phyloP scores from a whole-genome alignment of 2,329 filamentous ascomycete species.

The Neurospora sp. region DNA sequence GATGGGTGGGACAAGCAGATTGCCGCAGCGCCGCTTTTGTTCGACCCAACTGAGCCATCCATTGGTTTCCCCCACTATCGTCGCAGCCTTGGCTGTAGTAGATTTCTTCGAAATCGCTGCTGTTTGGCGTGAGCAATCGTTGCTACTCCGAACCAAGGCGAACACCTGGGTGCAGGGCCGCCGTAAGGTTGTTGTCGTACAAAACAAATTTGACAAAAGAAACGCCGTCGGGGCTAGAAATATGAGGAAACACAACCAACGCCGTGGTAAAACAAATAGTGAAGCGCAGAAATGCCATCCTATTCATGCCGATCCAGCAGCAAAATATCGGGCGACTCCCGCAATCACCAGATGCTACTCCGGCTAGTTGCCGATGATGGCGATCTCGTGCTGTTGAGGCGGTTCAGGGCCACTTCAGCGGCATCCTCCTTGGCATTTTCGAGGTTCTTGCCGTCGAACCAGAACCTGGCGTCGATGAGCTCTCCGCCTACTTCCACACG shows the following conservation, averaged over 20 bases:
- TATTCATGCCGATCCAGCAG: neutral
- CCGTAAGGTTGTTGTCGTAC: neutral
- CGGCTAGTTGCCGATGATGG: slow-evolving; percentile 31
- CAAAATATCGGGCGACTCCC: neutral
- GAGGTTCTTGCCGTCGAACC: slow-evolving; percentile 83
- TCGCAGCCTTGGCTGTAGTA: neutral
- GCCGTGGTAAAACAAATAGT: neutral
- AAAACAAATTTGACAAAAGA: neutral
- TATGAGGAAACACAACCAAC: neutral
- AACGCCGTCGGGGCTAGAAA: neutral
- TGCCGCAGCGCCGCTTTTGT: neutral
- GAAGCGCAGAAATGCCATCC: neutral
- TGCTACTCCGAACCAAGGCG: neutral
- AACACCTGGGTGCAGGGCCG: neutral
- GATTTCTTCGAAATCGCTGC: neutral
- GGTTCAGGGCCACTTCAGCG: slow-evolving; percentile 67
- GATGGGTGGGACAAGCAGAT: neutral
- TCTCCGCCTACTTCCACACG: slow-evolving; percentile 61
- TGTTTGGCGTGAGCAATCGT: neutral
- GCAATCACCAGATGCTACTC: slow-evolving; percentile 22
- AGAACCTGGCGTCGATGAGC: slow-evolving; percentile 64
- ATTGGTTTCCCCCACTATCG: neutral
- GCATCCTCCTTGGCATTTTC: slow-evolving; percentile 86
- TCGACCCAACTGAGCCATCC: neutral
- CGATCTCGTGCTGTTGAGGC: slow-evolving; percentile 35